Evolutionary conservation across 2,329 filamentous ascomycete genomes (phyloP).

Genomic region (Trichoderma citrinoviride): DNA sequence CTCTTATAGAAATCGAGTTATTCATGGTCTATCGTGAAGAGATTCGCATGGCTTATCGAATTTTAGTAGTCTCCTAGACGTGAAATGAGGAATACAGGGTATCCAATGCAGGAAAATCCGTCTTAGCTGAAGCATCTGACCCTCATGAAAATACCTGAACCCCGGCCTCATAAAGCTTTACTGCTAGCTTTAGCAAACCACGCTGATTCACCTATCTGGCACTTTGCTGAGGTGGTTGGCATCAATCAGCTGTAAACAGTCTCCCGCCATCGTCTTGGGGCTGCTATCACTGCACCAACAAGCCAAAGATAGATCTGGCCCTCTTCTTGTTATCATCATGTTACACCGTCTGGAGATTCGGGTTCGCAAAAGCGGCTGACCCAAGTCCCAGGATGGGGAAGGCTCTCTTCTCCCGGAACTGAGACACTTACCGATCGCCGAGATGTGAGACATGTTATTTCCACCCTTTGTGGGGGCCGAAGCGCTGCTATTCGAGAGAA

Average conservation of each 20-base stretch:
- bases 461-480: neutral
- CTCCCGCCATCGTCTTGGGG: neutral
- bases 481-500: slow-evolving; percentile 1
- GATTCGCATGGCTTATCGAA: too few species aligned
- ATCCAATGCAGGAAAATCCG: too few species aligned
- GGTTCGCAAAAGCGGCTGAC: neutral
- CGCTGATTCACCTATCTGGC: too few species aligned
- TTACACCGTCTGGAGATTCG: neutral
- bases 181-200: too few species aligned
- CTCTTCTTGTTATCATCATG: neutral
- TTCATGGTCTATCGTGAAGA: too few species aligned
- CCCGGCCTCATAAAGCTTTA: too few species aligned
- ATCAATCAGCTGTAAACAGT: neutral
- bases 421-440: slow-evolving; percentile 2
- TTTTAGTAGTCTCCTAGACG: too few species aligned
- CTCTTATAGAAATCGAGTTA: too few species aligned
- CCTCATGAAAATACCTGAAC: too few species aligned
- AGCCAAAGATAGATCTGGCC: neutral
- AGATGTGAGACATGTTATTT: slow-evolving; percentile 7
- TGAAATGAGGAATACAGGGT: too few species aligned
- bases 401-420: neutral
- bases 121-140: too few species aligned
- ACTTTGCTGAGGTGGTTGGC: too few species aligned
- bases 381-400: neutral
- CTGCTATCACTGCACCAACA: neutral